Evolutionary conservation across 2,329 filamentous ascomycete species (phyloP).

Genomic region (Pseudogymnoascus sp.): DNA sequence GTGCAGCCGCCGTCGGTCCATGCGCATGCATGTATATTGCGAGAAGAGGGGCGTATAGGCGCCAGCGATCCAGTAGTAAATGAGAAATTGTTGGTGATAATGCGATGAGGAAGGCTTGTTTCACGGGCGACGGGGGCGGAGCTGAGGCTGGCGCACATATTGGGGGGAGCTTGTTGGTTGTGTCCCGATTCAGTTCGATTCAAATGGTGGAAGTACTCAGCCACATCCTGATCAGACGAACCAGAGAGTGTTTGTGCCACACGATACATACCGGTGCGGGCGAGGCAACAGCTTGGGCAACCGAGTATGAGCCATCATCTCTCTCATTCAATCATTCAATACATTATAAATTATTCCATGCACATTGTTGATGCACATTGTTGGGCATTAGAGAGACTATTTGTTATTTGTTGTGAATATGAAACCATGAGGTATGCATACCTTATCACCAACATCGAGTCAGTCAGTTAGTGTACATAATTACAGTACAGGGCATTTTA

Average conservation of each 20-base stretch:
- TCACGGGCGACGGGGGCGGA: neutral
- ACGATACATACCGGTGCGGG: neutral
- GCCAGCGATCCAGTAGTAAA: slow-evolving; percentile 4
- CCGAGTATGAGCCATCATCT: neutral
- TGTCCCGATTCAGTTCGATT: neutral
- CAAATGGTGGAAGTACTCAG: neutral
- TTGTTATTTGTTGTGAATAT: neutral
- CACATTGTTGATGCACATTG: neutral
- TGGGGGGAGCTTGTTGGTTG: neutral
- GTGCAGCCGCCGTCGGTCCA: neutral
- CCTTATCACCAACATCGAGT: neutral
- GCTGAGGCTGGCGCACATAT: neutral
- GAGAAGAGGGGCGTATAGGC: slow-evolving; percentile 9
- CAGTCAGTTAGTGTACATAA: neutral
- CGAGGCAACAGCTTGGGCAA: neutral
- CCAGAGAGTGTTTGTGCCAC: neutral
- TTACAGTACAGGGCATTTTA: neutral
- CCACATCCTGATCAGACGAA: slow-evolving; percentile 4
- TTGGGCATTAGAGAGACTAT: neutral
- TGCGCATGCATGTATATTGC: neutral
- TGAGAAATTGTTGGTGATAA: slow-evolving; percentile 3
- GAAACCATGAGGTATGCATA: neutral
- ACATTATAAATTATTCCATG: neutral
- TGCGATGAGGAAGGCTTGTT: neutral
- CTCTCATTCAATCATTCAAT: neutral